Base-by-base conservation (phyloP, 2,329 filamentous ascomycete species). In the Corynespora cassiicola region DNA sequence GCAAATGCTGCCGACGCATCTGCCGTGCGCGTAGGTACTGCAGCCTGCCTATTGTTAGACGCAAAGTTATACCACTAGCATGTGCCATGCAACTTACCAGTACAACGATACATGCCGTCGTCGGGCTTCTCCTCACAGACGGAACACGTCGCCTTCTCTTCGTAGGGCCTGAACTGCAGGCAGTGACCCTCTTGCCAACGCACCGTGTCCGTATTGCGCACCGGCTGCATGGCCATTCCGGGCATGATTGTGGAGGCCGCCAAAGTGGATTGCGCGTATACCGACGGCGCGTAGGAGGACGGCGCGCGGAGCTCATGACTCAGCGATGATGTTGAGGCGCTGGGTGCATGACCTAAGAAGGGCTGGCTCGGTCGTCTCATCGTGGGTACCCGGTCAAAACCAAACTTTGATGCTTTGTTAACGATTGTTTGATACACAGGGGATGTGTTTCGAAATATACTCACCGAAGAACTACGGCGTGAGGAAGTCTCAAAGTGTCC, bases 191-290 rank as follows among this genome's bases (percentile, higher is more conserved):
- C 88, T 1, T 90, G 86, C 88, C 88, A 94, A 31, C 89, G 83
- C 0, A 80, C 88, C 1, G 84, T 88, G 31, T 90, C 86, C 0
- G 87, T 90, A 58, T 92, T 89, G 30, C 77, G 76, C 6, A 92
- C 88, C 1, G 86, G 86, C 58, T 91, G 87, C 46, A 90, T 80
- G 44, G 89, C 79, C 79, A 90, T 86, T 55, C 85, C 87, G 22
- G 89, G 88, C 88, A 94, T 91, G 54, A 94, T 84, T 2, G 88
- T 94, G 6, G 87, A 91, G 6, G 88, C 88, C 2, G 88, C 88
- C 29, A 94, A 72, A 1, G 89, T 94, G n/a, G 88, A 92, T 56
- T 88, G 86, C 1, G 88, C 88, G 60, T 94, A 94, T 2, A 88
- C 84, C 3, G 88, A 92, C 3, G 88, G 88, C 5, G 88, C 87